Conservation (phyloP, 2,329 filamentous ascomycete species). For the Scopulariopsis brevicaulis region DNA sequence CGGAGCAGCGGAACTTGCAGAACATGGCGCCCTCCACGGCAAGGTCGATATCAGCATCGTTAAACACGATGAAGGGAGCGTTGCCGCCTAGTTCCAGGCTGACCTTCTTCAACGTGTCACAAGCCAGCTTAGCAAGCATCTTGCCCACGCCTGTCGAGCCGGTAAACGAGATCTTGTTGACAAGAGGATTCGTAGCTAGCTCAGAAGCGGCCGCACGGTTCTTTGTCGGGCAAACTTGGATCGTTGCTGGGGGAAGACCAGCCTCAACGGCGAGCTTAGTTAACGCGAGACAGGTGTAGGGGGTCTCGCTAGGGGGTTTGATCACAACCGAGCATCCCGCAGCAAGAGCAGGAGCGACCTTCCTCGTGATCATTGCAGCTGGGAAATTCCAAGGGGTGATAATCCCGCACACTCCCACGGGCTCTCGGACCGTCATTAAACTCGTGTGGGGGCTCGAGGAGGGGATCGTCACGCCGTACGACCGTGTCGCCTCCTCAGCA, state of each 20-base stretch:
- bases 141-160: constrained; percentile 62
- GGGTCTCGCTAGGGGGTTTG: constrained; percentile 87
- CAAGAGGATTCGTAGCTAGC: constrained; percentile 58
- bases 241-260: constrained; percentile 79
- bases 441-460: constrained; percentile 60
- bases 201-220: constrained; percentile 75
- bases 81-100: constrained; percentile 93
- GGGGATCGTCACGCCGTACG: constrained; percentile 66
- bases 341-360: constrained; percentile 67
- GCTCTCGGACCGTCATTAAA: constrained; percentile 72
- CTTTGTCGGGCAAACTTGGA: constrained; percentile 76
- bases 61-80: constrained; percentile 92
- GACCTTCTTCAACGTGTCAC: constrained; percentile 68
- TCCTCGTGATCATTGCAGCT: constrained; percentile 63
- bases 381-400: constrained; percentile 90
- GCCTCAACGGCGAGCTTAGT: constrained; percentile 79
- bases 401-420: constrained; percentile 71
- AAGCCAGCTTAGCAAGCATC: constrained; percentile 80
- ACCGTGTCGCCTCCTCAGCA: constrained; percentile 62
- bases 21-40: constrained; percentile 75
- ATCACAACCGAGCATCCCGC: constrained; percentile 92
- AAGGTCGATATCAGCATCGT: constrained; percentile 79
- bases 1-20: constrained; percentile 87
- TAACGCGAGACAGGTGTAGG: constrained; percentile 78
- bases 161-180: constrained; percentile 92